phyloP scores from a whole-genome alignment of 257 asterid species.

The Eustoma russellianum region DNA sequence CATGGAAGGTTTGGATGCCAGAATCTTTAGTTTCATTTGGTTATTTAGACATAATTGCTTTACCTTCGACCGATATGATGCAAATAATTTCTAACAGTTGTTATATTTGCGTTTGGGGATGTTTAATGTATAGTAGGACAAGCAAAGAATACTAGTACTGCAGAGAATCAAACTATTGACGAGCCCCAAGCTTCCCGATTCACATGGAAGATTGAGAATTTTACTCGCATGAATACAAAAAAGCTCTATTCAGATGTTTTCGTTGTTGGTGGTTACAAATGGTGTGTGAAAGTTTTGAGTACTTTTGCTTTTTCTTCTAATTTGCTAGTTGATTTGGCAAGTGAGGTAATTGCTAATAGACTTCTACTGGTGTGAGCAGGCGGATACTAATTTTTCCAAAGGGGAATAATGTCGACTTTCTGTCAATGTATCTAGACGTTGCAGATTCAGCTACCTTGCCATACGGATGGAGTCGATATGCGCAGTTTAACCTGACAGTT shows the following conservation, averaged over 20 bases:
- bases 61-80: neutral
- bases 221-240: conserved; percentile 57
- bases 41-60: conserved; percentile 5
- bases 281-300: conserved; percentile 34
- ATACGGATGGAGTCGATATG: conserved; percentile 87
- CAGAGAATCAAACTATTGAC: conserved; percentile 71
- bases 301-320: neutral
- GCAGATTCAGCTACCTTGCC: conserved; percentile 77
- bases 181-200: conserved; percentile 85
- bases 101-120: neutral
- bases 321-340: conserved; percentile 1
- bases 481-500: conserved; percentile 87
- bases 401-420: conserved; percentile 81
- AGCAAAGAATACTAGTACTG: conserved; percentile 55
- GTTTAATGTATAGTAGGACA: conserved; percentile 31
- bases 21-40: neutral
- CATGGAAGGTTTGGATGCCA: conserved; percentile 69
- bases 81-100: neutral
- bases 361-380: conserved; percentile 47
- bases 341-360: conserved; percentile 7
- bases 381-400: conserved; percentile 89
- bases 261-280: conserved; percentile 69
- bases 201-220: conserved; percentile 78
- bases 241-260: conserved; percentile 85
- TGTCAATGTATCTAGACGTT: conserved; percentile 89